These are phyloP conservation scores for Aspergillus asperescens DNA, from an alignment of 495 filamentous ascomycete genomes.

Conservation along the genomic window DNA sequence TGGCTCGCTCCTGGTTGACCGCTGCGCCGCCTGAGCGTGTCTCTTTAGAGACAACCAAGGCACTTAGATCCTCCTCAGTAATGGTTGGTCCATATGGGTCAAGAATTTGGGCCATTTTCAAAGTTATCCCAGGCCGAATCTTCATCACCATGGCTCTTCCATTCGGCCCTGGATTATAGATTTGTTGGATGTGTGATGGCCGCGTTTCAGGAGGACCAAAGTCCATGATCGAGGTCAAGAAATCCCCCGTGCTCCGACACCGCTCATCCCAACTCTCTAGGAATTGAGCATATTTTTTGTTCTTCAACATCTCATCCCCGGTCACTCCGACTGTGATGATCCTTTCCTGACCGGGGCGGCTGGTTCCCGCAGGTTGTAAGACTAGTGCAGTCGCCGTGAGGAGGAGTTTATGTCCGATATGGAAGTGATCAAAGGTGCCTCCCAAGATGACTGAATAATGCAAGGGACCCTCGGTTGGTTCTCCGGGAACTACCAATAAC, in stretches of 20 bases:
- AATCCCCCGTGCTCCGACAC: slow-evolving; percentile 59
- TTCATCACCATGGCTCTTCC: slow-evolving; percentile 47
- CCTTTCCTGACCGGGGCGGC: slow-evolving; percentile 32
- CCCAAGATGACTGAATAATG: slow-evolving; percentile 71
- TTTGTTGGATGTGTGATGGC: slow-evolving; percentile 26
- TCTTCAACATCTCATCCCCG: slow-evolving; percentile 74
- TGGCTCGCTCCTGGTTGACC: slow-evolving; percentile 72
- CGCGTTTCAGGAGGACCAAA: slow-evolving; percentile 34
- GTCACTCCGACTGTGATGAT: slow-evolving; percentile 77
- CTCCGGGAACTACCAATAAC: slow-evolving; percentile 22
- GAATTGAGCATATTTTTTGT: slow-evolving; percentile 79
- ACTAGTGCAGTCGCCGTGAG: slow-evolving; percentile 78
- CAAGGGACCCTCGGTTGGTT: slow-evolving; percentile 18
- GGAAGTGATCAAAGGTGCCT: slow-evolving; percentile 94
- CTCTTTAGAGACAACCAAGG: slow-evolving; percentile 84
- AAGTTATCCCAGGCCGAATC: slow-evolving; percentile 41
- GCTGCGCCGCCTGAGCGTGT: slow-evolving; percentile 76
- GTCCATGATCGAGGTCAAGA: slow-evolving; percentile 66
- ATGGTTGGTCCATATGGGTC: slow-evolving; percentile 92
- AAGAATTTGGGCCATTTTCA: slow-evolving; percentile 77
- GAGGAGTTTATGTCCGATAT: slow-evolving; percentile 91
- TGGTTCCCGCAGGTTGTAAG: slow-evolving; percentile 42
- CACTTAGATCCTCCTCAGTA: slow-evolving; percentile 71
- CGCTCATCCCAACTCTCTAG: slow-evolving; percentile 75
- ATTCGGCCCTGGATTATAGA: slow-evolving; percentile 42